Conservation (phyloP, 73 alveolate species). For the Uronychia setigera region DNA sequence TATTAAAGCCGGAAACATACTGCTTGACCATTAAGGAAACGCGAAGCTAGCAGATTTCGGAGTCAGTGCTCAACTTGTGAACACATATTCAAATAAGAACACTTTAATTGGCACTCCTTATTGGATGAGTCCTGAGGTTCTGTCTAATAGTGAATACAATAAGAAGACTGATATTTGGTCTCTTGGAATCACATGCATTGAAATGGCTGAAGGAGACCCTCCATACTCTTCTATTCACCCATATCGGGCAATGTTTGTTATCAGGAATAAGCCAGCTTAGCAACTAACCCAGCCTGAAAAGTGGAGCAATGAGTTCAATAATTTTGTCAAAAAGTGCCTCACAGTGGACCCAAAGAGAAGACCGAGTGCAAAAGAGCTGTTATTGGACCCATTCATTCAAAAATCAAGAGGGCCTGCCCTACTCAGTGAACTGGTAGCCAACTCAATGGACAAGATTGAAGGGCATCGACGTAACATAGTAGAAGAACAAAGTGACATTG, state of each 20-base stretch:
- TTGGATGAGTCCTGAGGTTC: constrained; percentile 99
- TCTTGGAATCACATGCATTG: constrained; percentile 95
- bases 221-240: constrained; percentile 93
- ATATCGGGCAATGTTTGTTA: constrained; percentile 90
- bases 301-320: constrained; percentile 95
- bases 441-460: constrained; percentile 77
- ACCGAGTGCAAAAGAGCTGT: constrained; percentile 95
- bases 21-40: constrained; percentile 89
- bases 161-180: constrained; percentile 97
- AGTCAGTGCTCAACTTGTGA: constrained; percentile 91
- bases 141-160: constrained; percentile 77
- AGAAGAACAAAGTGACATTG: constrained; percentile 22
- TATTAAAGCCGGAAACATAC: constrained; percentile 99
- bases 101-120: constrained; percentile 96
- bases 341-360: constrained; percentile 90
- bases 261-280: constrained; percentile 87
- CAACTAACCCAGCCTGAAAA: constrained; percentile 83
- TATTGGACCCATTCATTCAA: constrained; percentile 84
- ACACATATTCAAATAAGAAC: constrained; percentile 88
- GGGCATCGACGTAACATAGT: constrained; percentile 43
- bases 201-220: constrained; percentile 99
- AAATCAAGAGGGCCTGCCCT: constrained; percentile 67
- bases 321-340: constrained; percentile 91
- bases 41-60: constrained; percentile 98
- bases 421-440: constrained; percentile 74